phyloP scores from a whole-genome alignment of 345 rosid species.

The Sonneratia caseolaris region DNA sequence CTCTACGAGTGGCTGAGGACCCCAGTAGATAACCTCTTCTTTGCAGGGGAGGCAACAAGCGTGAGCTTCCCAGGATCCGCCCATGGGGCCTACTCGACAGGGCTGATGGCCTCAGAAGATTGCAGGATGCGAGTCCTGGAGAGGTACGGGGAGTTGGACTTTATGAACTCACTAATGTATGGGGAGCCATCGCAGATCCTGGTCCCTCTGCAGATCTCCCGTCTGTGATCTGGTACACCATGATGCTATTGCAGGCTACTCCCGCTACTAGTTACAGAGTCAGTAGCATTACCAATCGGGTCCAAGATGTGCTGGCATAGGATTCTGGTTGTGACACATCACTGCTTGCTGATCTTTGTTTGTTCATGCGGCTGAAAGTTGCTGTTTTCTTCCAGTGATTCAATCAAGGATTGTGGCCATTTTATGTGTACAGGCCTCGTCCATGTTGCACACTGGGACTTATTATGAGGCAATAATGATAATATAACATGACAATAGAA shows the following conservation, averaged over 20 bases:
- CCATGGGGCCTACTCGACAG: slow-evolving; percentile 86
- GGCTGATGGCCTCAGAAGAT: slow-evolving; percentile 83
- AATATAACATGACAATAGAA: no score
- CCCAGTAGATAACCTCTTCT: slow-evolving; percentile 90
- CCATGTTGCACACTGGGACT: background rate
- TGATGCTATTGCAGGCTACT: background rate
- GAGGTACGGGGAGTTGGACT: slow-evolving; percentile 74
- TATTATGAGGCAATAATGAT: background rate
- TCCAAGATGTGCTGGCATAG: background rate
- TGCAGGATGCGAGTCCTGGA: slow-evolving; percentile 93
- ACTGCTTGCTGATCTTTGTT: background rate
- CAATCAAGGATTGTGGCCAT: no score
- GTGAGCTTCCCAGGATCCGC: slow-evolving; percentile 67
- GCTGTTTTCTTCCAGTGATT: background rate
- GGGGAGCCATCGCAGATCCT: slow-evolving; percentile 47
- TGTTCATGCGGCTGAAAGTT: background rate
- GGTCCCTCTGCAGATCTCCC: slow-evolving; percentile 78
- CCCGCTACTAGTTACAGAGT: background rate
- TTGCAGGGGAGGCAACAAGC: slow-evolving; percentile 95
- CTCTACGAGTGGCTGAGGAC: slow-evolving; percentile 75
- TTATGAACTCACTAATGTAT: slow-evolving; percentile 65
- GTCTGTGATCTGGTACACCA: slow-evolving; percentile 30
- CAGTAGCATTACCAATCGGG: background rate
- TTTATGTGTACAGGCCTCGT: background rate
- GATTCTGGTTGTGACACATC: background rate